These are phyloP conservation scores for Saksenaea vasiformis DNA, from an alignment of 371 early-diverging fungal species.

Conservation along the genomic window DNA sequence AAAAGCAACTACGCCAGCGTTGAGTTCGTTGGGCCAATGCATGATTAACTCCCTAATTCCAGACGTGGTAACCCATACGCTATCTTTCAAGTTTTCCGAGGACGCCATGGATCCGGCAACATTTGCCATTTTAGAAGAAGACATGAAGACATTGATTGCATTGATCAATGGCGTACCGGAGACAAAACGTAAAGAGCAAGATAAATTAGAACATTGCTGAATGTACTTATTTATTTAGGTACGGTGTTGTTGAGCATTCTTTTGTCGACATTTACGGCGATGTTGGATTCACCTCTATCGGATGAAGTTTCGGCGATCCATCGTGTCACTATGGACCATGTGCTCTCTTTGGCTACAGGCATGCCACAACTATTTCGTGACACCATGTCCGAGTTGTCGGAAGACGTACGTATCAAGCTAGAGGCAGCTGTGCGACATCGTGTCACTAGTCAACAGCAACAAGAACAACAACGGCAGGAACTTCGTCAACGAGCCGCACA, in stretches of 20 bases:
- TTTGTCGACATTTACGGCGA: conserved; percentile 39
- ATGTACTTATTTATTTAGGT: background rate
- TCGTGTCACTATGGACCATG: conserved; percentile 27
- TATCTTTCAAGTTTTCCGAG: conserved; percentile 20
- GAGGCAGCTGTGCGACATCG: conserved; percentile 52
- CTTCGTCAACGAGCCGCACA: conserved; percentile 22
- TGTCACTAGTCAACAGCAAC: conserved; percentile 36
- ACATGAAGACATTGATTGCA: conserved; percentile 44
- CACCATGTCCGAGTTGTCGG: conserved; percentile 30
- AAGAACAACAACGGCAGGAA: conserved; percentile 37
- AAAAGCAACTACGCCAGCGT: conserved; percentile 22
- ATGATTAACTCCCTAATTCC: conserved; percentile 35
- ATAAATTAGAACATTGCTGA: conserved; percentile 5
- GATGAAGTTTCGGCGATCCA: conserved; percentile 32
- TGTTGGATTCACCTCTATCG: conserved; percentile 42
- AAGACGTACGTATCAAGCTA: conserved; percentile 32
- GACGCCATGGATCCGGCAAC: conserved; percentile 11
- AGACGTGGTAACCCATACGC: conserved; percentile 28
- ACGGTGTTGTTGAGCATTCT: conserved; percentile 29
- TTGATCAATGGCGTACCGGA: conserved; percentile 28
- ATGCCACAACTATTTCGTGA: conserved; percentile 43
- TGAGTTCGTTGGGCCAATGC: conserved; percentile 30
- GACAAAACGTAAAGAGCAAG: conserved; percentile 38
- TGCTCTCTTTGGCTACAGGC: conserved; percentile 40
- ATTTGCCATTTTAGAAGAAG: conserved; percentile 30